Conservation (phyloP, 2,329 filamentous ascomycete species). For the Claviceps maximensis region DNA sequence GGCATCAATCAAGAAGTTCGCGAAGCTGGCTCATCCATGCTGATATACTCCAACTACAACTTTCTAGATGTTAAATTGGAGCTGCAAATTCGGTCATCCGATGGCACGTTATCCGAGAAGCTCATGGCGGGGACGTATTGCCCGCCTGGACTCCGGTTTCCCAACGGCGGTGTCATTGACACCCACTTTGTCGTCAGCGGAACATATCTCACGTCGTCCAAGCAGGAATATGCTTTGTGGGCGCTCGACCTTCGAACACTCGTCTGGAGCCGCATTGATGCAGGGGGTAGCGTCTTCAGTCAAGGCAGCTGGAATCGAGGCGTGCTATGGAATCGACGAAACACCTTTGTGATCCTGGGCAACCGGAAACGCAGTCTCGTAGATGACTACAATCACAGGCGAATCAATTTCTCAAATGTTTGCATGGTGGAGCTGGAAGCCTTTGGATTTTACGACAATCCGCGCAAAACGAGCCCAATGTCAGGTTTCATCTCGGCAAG, state of each 20-base stretch:
- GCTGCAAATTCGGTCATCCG: slow-evolving; percentile 72
- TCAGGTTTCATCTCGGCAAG: slow-evolving; percentile 80
- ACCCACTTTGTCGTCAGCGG: slow-evolving; percentile 95
- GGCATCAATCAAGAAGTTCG: slow-evolving; percentile 38
- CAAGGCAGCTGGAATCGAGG: slow-evolving; percentile 97
- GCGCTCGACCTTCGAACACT: slow-evolving; percentile 77
- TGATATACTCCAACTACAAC: slow-evolving; percentile 99
- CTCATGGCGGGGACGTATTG: slow-evolving; percentile 79
- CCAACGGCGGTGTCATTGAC: slow-evolving; percentile 90
- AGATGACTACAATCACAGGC: slow-evolving; percentile 94
- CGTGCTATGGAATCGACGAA: slow-evolving; percentile 82
- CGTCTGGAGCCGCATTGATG: slow-evolving; percentile 92
- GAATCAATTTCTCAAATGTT: slow-evolving; percentile 94
- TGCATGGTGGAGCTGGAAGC: slow-evolving; percentile 96
- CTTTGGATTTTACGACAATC: slow-evolving; percentile 95
- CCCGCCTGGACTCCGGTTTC: slow-evolving; percentile 85
- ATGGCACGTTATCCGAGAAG: slow-evolving; percentile 75
- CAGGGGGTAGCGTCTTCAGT: slow-evolving; percentile 84
- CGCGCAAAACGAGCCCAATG: slow-evolving; percentile 61
- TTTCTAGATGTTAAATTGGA: slow-evolving; percentile 95
- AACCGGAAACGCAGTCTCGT: slow-evolving; percentile 88
- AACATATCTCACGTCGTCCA: slow-evolving; percentile 92
- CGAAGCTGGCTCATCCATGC: slow-evolving; percentile 59
- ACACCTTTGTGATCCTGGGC: slow-evolving; percentile 89
- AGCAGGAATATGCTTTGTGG: slow-evolving; percentile 97